phyloP scores from a whole-genome alignment of 768 basidiomycete genomes.

The Chlorophyllum brunneum region DNA sequence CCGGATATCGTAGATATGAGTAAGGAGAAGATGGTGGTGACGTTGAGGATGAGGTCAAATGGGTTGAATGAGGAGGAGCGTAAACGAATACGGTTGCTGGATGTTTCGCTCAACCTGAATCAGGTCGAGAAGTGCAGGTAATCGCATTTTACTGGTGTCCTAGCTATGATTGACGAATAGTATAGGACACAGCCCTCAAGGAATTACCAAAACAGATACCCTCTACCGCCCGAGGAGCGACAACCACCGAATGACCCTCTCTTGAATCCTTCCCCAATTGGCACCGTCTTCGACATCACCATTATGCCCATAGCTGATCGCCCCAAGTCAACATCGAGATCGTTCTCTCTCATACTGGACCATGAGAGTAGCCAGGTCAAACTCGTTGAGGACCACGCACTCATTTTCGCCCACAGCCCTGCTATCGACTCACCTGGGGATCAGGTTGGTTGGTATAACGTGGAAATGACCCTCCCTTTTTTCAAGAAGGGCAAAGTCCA shows the following conservation, averaged over 20 bases:
- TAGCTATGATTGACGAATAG: neutral
- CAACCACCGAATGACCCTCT: constrained; percentile 69
- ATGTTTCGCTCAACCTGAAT: constrained; percentile 51
- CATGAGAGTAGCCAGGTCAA: constrained; percentile 42
- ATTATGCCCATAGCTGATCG: constrained; percentile 25
- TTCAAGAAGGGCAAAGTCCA: constrained; percentile 24
- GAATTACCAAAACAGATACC: constrained; percentile 42
- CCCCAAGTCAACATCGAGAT: constrained; percentile 24
- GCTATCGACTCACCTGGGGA: constrained; percentile 16
- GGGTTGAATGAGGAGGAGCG: constrained; percentile 46
- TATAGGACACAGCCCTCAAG: constrained; percentile 38
- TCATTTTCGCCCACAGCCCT: constrained; percentile 41
- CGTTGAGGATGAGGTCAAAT: constrained; percentile 57
- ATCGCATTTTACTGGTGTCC: constrained; percentile 16
- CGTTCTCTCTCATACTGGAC: constrained; percentile 49
- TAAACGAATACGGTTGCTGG: constrained; percentile 51
- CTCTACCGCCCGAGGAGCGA: constrained; percentile 47
- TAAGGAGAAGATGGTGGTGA: constrained; percentile 47
- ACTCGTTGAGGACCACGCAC: constrained; percentile 42
- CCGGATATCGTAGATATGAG: constrained; percentile 50
- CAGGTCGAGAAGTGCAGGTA: constrained; percentile 71
- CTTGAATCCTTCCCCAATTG: constrained; percentile 50
- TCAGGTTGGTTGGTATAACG: constrained; percentile 50
- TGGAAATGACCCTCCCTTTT: constrained; percentile 55
- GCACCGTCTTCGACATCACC: constrained; percentile 46